A percentile compares a stretch with the other conserved stretches of the same genome.
These are phyloP conservation scores for Talaromyces thailandensis DNA, from an alignment of 495 filamentous ascomycete genomes.

Conservation along the genomic window DNA sequence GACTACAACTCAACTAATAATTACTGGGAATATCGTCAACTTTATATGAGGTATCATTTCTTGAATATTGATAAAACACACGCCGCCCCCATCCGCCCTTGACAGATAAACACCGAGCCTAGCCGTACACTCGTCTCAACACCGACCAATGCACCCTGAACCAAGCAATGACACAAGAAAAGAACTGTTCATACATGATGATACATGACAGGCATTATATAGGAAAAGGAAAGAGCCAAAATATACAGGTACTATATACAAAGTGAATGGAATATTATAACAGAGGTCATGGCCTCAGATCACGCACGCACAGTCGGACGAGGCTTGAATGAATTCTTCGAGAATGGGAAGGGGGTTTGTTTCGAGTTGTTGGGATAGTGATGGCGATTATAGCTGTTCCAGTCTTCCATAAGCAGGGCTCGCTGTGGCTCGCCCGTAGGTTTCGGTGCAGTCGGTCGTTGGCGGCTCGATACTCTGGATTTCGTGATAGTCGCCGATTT, in stretches of 20 bases:
- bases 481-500: slow-evolving; percentile 16
- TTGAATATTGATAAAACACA: neutral
- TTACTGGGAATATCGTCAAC: neutral
- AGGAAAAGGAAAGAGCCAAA: slow-evolving; percentile 3
- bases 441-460: slow-evolving; percentile 15
- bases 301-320: slow-evolving; percentile 23
- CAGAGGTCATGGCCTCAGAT: neutral
- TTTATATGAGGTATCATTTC: neutral
- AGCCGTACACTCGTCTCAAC: slow-evolving; percentile 12
- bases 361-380: neutral
- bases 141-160: slow-evolving; percentile 20
- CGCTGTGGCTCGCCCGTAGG: slow-evolving; percentile 30
- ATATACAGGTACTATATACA: slow-evolving; percentile 4
- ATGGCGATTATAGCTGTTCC: slow-evolving; percentile 2
- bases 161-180: slow-evolving; percentile 12
- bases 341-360: neutral
- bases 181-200: slow-evolving; percentile 1
- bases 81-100: neutral
- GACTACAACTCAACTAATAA: neutral
- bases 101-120: neutral
- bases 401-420: slow-evolving; percentile 36
- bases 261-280: slow-evolving; percentile 7
- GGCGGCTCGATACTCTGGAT: slow-evolving; percentile 9
- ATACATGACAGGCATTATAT: neutral
- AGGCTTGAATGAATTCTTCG: neutral